Conservation (phyloP, 2,329 filamentous ascomycete genomes). For the Pseudovirgaria hyperparasitica region DNA sequence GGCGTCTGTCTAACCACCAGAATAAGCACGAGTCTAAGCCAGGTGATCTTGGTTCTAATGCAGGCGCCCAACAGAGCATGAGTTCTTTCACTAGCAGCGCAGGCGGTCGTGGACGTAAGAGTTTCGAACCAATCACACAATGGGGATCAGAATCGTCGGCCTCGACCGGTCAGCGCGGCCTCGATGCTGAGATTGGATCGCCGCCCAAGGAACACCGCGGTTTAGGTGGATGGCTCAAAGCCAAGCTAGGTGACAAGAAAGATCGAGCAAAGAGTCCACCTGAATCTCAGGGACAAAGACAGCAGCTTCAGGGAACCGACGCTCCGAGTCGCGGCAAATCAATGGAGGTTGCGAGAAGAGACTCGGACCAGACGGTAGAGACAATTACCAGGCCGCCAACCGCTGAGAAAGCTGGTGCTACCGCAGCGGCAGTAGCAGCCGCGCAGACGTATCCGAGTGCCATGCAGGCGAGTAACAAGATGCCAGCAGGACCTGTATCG, state of each 20-base stretch:
- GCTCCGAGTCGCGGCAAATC: no score
- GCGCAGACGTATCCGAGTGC: no score
- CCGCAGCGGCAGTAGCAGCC: no score
- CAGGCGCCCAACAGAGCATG: conserved; percentile 25
- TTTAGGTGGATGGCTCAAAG: neutral
- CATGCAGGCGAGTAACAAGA: no score
- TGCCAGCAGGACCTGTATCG: no score
- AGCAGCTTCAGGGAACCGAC: conserved; percentile 3
- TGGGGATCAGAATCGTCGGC: conserved; percentile 15
- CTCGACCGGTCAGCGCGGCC: conserved; percentile 5
- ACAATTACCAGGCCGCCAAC: no score
- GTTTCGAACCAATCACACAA: conserved; percentile 19
- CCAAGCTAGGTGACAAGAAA: conserved; percentile 36
- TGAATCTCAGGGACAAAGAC: no score
- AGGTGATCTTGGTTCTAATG: conserved; percentile 23
- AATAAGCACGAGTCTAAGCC: conserved; percentile 21
- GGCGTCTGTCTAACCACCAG: conserved; percentile 46
- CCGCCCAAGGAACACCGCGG: neutral
- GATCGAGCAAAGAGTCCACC: conserved; percentile 40
- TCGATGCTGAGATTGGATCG: neutral
- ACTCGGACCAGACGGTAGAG: no score
- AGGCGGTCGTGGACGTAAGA: conserved; percentile 13
- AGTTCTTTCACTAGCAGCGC: conserved; percentile 24
- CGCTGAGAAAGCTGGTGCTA: no score
- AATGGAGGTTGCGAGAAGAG: no score